These are phyloP conservation scores for Solanum lycopersicoides DNA, from an alignment of 257 asterid species.

Conservation along the genomic window DNA sequence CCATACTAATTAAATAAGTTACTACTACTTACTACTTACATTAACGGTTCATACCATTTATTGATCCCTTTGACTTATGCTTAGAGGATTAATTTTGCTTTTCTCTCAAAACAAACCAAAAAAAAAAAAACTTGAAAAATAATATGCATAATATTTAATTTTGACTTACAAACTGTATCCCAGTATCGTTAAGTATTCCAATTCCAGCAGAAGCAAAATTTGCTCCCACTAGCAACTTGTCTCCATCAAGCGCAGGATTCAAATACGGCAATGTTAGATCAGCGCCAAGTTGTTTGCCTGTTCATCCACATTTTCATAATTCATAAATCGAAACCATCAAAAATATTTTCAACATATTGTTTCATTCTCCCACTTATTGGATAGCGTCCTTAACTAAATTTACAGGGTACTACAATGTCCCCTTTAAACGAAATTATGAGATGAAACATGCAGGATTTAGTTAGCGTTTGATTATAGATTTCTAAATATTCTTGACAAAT, in stretches of 20 bases:
- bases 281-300: constrained; percentile 66
- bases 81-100: background rate
- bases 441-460: background rate
- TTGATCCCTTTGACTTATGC: background rate
- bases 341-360: background rate
- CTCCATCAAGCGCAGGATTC: constrained; percentile 43
- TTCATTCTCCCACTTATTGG: background rate
- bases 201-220: constrained; percentile 89
- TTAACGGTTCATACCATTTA: background rate
- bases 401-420: background rate
- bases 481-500: too few species aligned
- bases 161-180: constrained; percentile 65
- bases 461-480: too few species aligned
- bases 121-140: background rate
- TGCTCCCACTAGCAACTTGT: constrained; percentile 67
- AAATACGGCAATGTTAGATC: constrained; percentile 68
- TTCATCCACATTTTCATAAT: background rate
- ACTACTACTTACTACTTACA: background rate
- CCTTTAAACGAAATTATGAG: background rate
- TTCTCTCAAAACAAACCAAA: background rate
- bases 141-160: background rate
- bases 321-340: background rate
- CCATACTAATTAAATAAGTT: background rate
- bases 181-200: constrained; percentile 75
- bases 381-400: background rate